These are phyloP conservation scores for Penicillium cosmopolitanum DNA, from an alignment of 495 filamentous ascomycete genomes.

Conservation along the genomic window DNA sequence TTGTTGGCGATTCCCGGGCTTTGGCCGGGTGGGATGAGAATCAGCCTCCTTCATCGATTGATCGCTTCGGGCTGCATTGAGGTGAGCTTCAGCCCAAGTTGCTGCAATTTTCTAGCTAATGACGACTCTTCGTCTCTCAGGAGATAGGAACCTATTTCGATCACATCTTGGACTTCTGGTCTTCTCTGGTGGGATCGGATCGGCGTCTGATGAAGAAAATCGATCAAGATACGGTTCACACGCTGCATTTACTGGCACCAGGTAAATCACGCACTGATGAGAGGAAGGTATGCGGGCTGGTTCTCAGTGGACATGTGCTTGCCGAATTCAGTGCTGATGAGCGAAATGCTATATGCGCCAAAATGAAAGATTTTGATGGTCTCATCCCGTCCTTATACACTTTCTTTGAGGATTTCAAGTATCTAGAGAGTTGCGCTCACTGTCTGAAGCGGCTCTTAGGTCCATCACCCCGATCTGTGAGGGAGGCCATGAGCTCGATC, in stretches of 20 bases:
- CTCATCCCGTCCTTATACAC: constrained; percentile 38
- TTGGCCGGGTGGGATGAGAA: not conserved
- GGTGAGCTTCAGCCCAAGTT: not conserved
- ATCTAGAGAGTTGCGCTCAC: constrained; percentile 29
- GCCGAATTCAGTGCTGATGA: constrained; percentile 28
- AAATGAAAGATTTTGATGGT: constrained; percentile 20
- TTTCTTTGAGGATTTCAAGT: constrained; percentile 42
- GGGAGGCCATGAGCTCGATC: no score
- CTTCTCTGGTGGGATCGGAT: not conserved
- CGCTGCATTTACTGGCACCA: not conserved
- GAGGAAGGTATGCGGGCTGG: constrained; percentile 8
- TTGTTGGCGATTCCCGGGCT: no score
- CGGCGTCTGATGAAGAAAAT: not conserved
- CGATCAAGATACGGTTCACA: not conserved
- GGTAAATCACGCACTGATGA: constrained; percentile 7
- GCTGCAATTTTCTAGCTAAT: not conserved
- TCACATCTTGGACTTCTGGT: not conserved
- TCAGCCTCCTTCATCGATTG: not conserved
- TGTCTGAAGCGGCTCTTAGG: constrained; percentile 32
- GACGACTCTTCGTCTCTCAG: not conserved
- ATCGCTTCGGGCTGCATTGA: no score
- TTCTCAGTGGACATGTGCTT: constrained; percentile 26
- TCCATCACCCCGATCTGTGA: constrained; percentile 5
- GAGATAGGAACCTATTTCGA: not conserved
- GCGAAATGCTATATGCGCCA: constrained; percentile 24